These are phyloP conservation scores for Reutealis trisperma DNA, from an alignment of 345 rosid genomes.

Conservation along the genomic window DNA sequence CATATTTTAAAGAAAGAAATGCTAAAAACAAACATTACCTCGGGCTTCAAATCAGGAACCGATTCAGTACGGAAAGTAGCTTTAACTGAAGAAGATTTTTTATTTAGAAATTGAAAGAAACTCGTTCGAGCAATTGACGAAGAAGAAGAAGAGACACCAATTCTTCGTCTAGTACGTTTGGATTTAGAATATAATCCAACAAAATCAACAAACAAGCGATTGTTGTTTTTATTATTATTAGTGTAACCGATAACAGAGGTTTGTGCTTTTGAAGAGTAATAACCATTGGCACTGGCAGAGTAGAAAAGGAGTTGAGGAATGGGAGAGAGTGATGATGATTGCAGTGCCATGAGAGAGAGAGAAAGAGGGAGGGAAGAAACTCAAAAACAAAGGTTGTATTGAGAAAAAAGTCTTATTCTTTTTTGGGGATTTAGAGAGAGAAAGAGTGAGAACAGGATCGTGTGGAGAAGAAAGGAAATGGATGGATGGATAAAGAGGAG, in stretches of 20 bases:
- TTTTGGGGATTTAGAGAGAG: not conserved
- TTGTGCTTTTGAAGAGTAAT: slow-evolving; percentile 20
- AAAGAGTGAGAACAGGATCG: not conserved
- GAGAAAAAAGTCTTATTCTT: not conserved
- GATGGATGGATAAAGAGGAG: slow-evolving; percentile 36
- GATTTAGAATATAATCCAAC: slow-evolving; percentile 57
- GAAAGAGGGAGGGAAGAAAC: slow-evolving; percentile 8
- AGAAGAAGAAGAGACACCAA: slow-evolving; percentile 33
- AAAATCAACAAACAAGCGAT: slow-evolving; percentile 64
- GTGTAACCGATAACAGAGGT: slow-evolving; percentile 43
- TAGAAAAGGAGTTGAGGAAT: slow-evolving; percentile 49
- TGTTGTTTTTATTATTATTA: slow-evolving; percentile 12
- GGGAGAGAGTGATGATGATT: slow-evolving; percentile 45
- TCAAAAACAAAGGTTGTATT: no score
- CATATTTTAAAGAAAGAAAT: not conserved
- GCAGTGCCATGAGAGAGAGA: slow-evolving; percentile 41
- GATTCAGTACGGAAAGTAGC: slow-evolving; percentile 55
- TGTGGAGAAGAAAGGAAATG: slow-evolving; percentile 20
- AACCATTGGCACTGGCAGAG: slow-evolving; percentile 22
- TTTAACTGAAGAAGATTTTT: slow-evolving; percentile 34
- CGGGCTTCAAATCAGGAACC: slow-evolving; percentile 37
- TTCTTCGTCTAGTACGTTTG: slow-evolving; percentile 47
- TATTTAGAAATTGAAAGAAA: slow-evolving; percentile 33
- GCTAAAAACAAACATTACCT: slow-evolving; percentile 38
- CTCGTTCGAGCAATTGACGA: slow-evolving; percentile 23